phyloP scores from a whole-genome alignment of 257 asterid genomes.

The Anisodus tanguticus region DNA sequence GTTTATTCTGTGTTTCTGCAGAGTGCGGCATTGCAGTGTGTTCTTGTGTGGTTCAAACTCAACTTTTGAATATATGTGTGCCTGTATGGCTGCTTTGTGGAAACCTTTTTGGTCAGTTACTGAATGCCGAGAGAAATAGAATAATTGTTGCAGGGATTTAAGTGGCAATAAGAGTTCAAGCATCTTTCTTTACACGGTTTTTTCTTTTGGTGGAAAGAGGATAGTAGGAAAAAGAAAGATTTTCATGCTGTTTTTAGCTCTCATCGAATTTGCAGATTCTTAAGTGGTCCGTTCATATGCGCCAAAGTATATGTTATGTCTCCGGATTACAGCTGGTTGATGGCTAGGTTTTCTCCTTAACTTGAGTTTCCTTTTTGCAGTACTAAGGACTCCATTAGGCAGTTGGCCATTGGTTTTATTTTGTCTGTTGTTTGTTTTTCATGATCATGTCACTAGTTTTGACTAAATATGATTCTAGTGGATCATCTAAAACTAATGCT shows the following conservation, averaged over 20 bases:
- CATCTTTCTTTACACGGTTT: not conserved
- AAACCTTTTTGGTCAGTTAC: not conserved
- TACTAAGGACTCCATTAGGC: not conserved
- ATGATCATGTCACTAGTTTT: not conserved
- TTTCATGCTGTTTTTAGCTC: not conserved
- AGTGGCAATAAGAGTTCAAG: slow-evolving; percentile 4
- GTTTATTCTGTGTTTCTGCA: slow-evolving; percentile 14
- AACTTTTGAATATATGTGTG: not conserved
- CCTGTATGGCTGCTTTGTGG: not conserved
- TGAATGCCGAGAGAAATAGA: slow-evolving; percentile 1
- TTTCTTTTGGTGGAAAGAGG: slow-evolving; percentile 20
- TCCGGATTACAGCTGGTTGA: not conserved
- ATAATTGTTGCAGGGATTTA: not conserved
- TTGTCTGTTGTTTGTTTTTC: not conserved
- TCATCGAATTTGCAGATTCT: not conserved
- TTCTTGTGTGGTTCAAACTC: slow-evolving; percentile 9
- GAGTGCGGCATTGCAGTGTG: slow-evolving; percentile 1
- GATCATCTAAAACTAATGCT: slow-evolving; percentile 7
- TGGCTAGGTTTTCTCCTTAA: slow-evolving; percentile 14
- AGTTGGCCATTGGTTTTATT: not conserved
- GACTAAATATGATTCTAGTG: too few species aligned
- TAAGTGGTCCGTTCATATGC: not conserved
- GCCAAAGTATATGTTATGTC: not conserved
- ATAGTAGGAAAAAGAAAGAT: not conserved
- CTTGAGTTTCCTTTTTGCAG: slow-evolving; percentile 5